A percentile compares a stretch with the other conserved stretches of the same genome.
These are phyloP conservation scores for Eutypa lata DNA, from an alignment of 2,329 filamentous ascomycete genomes.

Conservation along the genomic window DNA sequence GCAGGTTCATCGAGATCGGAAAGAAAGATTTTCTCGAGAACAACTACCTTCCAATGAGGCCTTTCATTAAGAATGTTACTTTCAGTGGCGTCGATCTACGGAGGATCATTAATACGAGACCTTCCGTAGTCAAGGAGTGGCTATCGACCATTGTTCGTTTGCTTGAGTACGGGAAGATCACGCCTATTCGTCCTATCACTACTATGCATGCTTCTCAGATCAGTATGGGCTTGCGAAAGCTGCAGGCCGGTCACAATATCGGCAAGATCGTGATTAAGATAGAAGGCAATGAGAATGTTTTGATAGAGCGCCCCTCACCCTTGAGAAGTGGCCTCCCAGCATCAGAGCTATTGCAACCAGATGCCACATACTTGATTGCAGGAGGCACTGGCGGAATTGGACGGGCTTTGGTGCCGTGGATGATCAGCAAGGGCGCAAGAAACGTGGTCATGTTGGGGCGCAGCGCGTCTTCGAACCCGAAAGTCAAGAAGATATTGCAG, in stretches of 20 bases:
- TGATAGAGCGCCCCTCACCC: constrained; percentile 2
- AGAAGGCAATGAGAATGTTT: constrained; percentile 2
- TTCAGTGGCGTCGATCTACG: constrained; percentile 14
- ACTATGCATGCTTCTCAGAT: constrained; percentile 7
- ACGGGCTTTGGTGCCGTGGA: constrained; percentile 16
- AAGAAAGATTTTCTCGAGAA: constrained; percentile 27
- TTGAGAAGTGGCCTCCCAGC: constrained; percentile 4
- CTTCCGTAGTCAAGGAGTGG: constrained; percentile 4
- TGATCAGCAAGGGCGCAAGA: constrained; percentile 15
- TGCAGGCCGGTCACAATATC: constrained; percentile 9
- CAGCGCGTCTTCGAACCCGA: constrained; percentile 8
- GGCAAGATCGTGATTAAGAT: constrained; percentile 13
- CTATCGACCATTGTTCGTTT: constrained; percentile 8
- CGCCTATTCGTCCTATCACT: constrained; percentile 8
- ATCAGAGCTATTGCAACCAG: constrained; percentile 5
- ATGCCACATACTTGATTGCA: constrained; percentile 19
- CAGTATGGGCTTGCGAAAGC: constrained; percentile 9
- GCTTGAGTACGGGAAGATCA: constrained; percentile 5
- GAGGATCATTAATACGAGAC: constrained; percentile 4
- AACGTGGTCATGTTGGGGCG: constrained; percentile 15
- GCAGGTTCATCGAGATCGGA: constrained; percentile 35
- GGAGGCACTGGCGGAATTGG: constrained; percentile 22
- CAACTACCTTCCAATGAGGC: constrained; percentile 10
- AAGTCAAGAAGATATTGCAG: constrained; percentile 10
- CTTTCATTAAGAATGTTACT: constrained; percentile 10